Base-by-base conservation (phyloP, 2,329 filamentous ascomycete genomes). In the Plectosphaerella plurivora region DNA sequence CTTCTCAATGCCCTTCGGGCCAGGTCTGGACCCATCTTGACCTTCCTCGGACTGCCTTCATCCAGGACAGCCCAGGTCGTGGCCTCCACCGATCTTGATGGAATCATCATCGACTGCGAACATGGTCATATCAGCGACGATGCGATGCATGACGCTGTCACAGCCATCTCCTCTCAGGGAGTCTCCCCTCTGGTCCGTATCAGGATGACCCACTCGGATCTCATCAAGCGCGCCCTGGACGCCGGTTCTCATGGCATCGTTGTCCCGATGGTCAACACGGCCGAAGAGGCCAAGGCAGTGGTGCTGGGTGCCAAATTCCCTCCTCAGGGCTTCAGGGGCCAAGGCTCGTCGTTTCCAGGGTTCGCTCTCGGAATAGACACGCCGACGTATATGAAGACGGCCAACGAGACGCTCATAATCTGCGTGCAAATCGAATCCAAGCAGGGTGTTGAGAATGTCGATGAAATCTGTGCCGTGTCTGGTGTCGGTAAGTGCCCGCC, bases 61-160 rank as follows among this genome's bases (percentile, higher is more conserved):
- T 64, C 76, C 1, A 71, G 76, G 37, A 63, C 66, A 53, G 76
- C 76, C 35, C 76, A 79, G 53, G 71, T 79, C 11, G 71, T 79
- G 8, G 69, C 76, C 7, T 61, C 72, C 45, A 77, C 28, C 28
- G 28, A 33, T 12, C 28, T 33, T 8, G 28, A 33, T 8, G 28
- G 28, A 9, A 12, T 33, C 28, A 33, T 33, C 28, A 33, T 33
- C 28, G 28, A 33, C 28, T 33, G 28, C 28, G 28, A 33, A 8
- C 28, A 33, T 12, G 28, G 28, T 8, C 28, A 33, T 12, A 33
- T 33, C 28, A 33, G 28, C 28, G 28, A 33, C 28, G 28, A 33
- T 33, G 28, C 28, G 8, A 33, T 33, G 28, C 28, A 33, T 12
- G 28, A 33, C 28, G 8, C 28, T 12, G 28, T 33, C 11, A 12